Base-by-base conservation (phyloP, 768 basidiomycete species). In the Zangia roseola region DNA sequence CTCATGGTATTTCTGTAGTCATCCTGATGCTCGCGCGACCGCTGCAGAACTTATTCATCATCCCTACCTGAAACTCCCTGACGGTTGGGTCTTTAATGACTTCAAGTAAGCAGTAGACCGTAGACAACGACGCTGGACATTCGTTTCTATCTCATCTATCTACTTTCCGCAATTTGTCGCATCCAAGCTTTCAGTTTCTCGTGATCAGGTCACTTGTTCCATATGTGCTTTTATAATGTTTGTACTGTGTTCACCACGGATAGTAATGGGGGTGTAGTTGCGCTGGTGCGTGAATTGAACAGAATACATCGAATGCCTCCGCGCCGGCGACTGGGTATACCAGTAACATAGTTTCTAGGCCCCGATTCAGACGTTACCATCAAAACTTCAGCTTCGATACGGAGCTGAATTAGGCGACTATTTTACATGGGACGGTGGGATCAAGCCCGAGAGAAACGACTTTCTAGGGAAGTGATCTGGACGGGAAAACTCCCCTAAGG, bases 21-120 rank as follows among this genome's bases (percentile, higher is more conserved):
- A 94, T 61, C 93, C 93, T 9, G 83, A 88, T 45, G 82, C 90
- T 55, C 85, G 94, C 30, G 88, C 93, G 3, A 81, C 73, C 23
- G 88, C 93, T 28, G 73, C 81, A 30, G 90, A 91, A 60, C 79
- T 95, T 49, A 79, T 87, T 53, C 76, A 76, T 55, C 92, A 97
- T 69, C 79, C 79, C 34, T 97, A 90, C 74, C 79, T 93, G 43
- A 71, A 69, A 58, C 78, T 91, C 50, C 81, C 84, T 50, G 76
- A 75, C 40, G 85, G 78, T 49, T 93, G 91, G 90, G 69, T 72
- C 50, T 93, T 93, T 74, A 80, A 74, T 55, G 83, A 82, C 57
- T 71, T 68, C 57, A 68, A 68, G 50, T 68, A 53, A 50, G 45
- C 44, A 37, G 37, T 38, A 43, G 45, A 44, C 37, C 47, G 49